A percentile compares a stretch with the other conserved stretches of the same genome.
These are phyloP conservation scores for Trichoderma breve DNA, from an alignment of 2,329 filamentous ascomycete species.

Conservation along the genomic window DNA sequence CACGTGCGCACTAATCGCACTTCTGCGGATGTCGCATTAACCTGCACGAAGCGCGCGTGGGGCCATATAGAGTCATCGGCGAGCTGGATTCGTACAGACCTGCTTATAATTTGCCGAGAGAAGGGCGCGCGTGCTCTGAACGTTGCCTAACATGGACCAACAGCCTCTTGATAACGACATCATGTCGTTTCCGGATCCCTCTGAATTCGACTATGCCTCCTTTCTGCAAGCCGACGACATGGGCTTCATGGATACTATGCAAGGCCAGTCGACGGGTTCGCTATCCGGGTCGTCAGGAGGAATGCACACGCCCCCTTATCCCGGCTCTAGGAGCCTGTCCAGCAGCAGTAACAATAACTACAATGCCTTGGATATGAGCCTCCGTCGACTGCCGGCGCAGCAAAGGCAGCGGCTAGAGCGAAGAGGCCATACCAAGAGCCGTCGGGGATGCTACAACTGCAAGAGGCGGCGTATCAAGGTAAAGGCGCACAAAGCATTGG, in stretches of 20 bases:
- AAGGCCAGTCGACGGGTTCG: slow-evolving; percentile 12
- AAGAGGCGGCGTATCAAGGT: slow-evolving; percentile 65
- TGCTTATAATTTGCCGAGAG: not conserved
- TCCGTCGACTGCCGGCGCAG: slow-evolving; percentile 24
- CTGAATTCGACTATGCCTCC: slow-evolving; percentile 40
- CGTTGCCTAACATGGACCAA: slow-evolving; percentile 30
- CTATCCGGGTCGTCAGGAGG: slow-evolving; percentile 32
- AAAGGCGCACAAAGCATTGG: not conserved
- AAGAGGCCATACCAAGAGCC: slow-evolving; percentile 64
- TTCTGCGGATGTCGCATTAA: not conserved
- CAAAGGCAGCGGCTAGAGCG: slow-evolving; percentile 48
- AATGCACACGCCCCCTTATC: slow-evolving; percentile 32
- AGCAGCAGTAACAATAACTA: slow-evolving; percentile 20
- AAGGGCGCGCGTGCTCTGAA: not conserved
- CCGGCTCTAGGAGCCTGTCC: slow-evolving; percentile 28
- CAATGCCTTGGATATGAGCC: slow-evolving; percentile 15
- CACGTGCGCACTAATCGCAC: not conserved
- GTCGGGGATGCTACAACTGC: slow-evolving; percentile 65
- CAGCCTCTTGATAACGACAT: slow-evolving; percentile 29
- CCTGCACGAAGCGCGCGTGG: not conserved
- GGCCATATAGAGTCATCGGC: slow-evolving; percentile 10
- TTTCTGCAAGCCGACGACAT: slow-evolving; percentile 36
- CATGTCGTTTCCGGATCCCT: slow-evolving; percentile 32
- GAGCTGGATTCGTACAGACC: not conserved
- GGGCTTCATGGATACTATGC: slow-evolving; percentile 24